Base-by-base conservation (phyloP, 139 green algal species). In the Chlorella sp. region DNA sequence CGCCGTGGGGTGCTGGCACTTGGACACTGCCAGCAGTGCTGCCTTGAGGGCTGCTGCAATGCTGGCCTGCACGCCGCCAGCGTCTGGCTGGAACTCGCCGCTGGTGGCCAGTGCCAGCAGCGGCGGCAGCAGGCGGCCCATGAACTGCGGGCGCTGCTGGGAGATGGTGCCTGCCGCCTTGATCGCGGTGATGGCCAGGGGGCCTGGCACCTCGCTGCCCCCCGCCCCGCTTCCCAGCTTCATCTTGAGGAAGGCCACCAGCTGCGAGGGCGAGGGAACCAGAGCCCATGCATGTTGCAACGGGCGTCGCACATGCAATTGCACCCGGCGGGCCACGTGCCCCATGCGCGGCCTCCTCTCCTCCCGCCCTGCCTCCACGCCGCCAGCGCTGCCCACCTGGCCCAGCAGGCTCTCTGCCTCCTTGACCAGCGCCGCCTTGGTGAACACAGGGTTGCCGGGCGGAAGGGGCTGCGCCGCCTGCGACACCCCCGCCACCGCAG, bases 71-170 rank as follows among this genome's bases (percentile, higher is more conserved):
- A 2, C 15, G 43, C 43, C 27, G 43, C 65, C n/a, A 23, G 51
- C 53, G 3, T 31, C 21, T 23, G 8, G n/a, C 68, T 29, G 29
- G 9, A 60, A 23, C 2, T 60, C 21, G 12, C 33, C 58, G 43
- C 73, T 67, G 29, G 56, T 68, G 6, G 77, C 76, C 31, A 89
- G 35, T 23, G 72, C 69, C 53, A 91, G 59, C 45, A 91, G 69
- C 1, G 77, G 40, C 23, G 83, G 83, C 67, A 88, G 31, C 40
- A 88, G 8, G 42, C 79, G 77, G 38, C 68, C 79, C 25, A 86
- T 35, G 53, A 91, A 84, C 55, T 85, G 75, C 12, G 84, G 77
- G 38, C 84, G 77, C 74, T 84, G 81, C 76, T 79, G 53, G 6
- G 78, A 73, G 29, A 90, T 50, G 9, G 45, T 40, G 7, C 51